These are phyloP conservation scores for Cydonia oblonga DNA, from an alignment of 331 rosid species.

Conservation along the genomic window DNA sequence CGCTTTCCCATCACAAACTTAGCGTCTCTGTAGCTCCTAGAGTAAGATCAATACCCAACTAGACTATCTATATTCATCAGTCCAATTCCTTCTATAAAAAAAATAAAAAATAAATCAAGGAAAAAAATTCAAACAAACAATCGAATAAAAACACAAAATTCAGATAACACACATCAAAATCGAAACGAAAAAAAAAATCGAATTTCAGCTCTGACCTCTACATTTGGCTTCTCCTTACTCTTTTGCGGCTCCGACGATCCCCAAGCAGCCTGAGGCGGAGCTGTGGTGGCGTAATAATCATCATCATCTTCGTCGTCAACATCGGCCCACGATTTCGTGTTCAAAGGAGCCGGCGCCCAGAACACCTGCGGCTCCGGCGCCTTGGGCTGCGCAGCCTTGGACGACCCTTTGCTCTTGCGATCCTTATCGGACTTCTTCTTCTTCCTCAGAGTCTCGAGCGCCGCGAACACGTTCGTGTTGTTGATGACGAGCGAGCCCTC, in stretches of 20 bases:
- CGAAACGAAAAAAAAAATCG: background rate
- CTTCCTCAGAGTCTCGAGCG: conserved; percentile 72
- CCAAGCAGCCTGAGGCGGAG: conserved; percentile 62
- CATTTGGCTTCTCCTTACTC: conserved; percentile 31
- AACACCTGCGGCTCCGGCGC: conserved; percentile 50
- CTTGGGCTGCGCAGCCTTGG: conserved; percentile 32
- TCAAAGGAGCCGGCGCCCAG: conserved; percentile 74
- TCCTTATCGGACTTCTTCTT: conserved; percentile 89
- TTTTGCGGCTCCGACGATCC: conserved; percentile 38
- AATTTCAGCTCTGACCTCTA: conserved; percentile 34
- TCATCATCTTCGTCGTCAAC: conserved; percentile 77
- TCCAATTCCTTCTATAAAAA: background rate
- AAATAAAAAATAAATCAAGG: background rate
- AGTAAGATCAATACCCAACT: background rate
- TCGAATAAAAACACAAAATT: background rate
- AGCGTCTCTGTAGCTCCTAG: background rate
- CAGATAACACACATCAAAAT: background rate
- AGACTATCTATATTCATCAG: background rate
- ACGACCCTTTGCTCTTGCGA: conserved; percentile 44
- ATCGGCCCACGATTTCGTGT: conserved; percentile 71
- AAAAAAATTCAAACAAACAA: no score
- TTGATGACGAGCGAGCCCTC: conserved; percentile 67
- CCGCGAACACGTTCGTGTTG: conserved; percentile 80
- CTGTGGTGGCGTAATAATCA: conserved; percentile 62
- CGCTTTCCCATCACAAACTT: background rate